phyloP scores from a whole-genome alignment of 2,329 filamentous ascomycete species.

The Hymenoscyphus scutula region DNA sequence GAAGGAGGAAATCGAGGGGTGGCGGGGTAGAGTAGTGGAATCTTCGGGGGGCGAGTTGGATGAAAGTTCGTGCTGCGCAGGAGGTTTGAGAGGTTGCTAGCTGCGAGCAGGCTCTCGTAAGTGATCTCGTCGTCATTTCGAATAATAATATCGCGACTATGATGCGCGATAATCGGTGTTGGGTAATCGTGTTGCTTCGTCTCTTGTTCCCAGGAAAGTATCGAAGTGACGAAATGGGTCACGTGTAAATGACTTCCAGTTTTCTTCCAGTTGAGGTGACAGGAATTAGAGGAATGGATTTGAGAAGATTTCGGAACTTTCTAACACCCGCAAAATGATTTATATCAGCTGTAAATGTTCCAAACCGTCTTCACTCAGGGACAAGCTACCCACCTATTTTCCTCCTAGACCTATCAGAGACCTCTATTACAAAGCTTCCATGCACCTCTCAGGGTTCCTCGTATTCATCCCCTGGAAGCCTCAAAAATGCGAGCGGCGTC shows the following conservation, averaged over 20 bases:
- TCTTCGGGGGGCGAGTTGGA: constrained; percentile 30
- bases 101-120: constrained; percentile 27
- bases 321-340: too few relatives aligned
- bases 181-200: background rate
- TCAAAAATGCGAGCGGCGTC: background rate
- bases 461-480: background rate
- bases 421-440: background rate
- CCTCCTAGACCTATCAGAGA: background rate
- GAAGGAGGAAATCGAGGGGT: constrained; percentile 34
- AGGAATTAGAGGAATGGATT: too few relatives aligned
- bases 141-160: background rate
- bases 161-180: background rate
- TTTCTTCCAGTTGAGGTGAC: too few relatives aligned
- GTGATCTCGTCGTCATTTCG: constrained; percentile 29
- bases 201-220: background rate
- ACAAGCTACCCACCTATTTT: background rate
- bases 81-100: constrained; percentile 18
- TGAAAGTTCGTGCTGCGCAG: constrained; percentile 31
- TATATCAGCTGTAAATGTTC: background rate
- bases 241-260: too few relatives aligned
- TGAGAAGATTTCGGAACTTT: too few relatives aligned
- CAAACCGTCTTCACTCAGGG: background rate
- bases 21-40: constrained; percentile 22
- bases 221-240: too few relatives aligned
- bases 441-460: constrained; percentile 1